A percentile compares a stretch with the other conserved stretches of the same genome.
Evolutionary conservation across 345 rosid species (phyloP).

Genomic region (Rhodomyrtus tomentosa): DNA sequence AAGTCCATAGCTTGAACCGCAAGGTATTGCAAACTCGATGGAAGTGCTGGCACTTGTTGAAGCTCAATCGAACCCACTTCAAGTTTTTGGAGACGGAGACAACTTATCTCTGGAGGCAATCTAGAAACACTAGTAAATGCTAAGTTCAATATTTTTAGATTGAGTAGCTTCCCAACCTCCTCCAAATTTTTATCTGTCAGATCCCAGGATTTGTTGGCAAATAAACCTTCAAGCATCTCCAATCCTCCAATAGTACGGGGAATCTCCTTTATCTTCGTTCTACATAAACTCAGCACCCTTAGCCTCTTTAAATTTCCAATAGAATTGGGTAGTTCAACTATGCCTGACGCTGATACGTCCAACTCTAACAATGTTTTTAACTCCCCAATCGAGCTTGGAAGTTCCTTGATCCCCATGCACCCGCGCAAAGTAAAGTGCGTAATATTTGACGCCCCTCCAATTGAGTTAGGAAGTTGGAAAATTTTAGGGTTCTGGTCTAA

Average conservation of each 20-base stretch:
- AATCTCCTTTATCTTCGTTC: neutral
- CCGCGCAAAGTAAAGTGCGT: neutral
- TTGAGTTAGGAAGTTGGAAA: neutral
- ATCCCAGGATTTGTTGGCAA: neutral
- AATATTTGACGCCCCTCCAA: neutral
- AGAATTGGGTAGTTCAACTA: neutral
- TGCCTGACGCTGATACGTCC: neutral
- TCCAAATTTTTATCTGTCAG: neutral
- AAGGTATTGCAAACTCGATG: no score
- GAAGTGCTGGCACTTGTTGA: no score
- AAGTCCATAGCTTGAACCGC: no score
- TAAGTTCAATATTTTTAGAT: neutral
- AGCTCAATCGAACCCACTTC: neutral
- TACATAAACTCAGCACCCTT: neutral
- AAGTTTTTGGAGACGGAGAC: neutral
- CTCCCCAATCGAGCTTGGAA: neutral
- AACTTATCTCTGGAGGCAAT: rapidly evolving
- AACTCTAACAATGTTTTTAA: neutral
- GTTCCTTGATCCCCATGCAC: neutral
- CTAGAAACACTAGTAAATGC: neutral
- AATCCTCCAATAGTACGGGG: neutral
- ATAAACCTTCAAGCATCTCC: neutral
- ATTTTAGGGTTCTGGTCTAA: neutral
- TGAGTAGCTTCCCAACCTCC: neutral
- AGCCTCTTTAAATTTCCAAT: neutral